phyloP scores from a whole-genome alignment of 805 yeast species.

The Saccharomycopsis lassenensis region DNA sequence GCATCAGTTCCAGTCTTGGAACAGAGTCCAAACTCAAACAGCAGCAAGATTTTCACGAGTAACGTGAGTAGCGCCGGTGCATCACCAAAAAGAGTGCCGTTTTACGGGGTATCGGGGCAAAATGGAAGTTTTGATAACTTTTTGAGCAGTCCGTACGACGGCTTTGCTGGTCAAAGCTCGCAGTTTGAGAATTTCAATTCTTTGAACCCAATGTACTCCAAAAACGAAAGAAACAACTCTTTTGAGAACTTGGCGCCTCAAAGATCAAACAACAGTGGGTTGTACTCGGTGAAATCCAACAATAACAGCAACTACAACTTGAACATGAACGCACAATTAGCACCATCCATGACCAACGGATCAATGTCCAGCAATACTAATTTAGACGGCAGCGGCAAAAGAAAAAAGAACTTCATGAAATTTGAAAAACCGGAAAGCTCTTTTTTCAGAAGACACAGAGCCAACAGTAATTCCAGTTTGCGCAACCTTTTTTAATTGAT shows the following conservation, averaged over 20 bases:
- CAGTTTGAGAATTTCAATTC: too few species aligned
- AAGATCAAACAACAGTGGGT: background rate
- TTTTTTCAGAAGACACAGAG: slow-evolving; percentile 1
- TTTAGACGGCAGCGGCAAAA: background rate
- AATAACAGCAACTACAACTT: slow-evolving; percentile 1
- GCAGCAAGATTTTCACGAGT: background rate
- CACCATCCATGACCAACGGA: too few species aligned
- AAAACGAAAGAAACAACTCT: too few species aligned
- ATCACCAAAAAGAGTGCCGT: too few species aligned
- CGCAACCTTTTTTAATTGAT: slow-evolving; percentile 1
- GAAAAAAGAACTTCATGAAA: slow-evolving; percentile 1
- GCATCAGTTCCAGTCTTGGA: background rate
- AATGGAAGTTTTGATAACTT: too few species aligned
- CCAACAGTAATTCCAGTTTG: slow-evolving; percentile 3
- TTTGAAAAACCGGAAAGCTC: slow-evolving; percentile 6
- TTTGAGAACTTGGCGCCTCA: background rate
- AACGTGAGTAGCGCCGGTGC: too few species aligned
- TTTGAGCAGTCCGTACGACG: too few species aligned
- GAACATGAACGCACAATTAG: background rate
- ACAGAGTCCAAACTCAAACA: background rate
- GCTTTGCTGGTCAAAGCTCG: too few species aligned
- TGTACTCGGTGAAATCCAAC: background rate
- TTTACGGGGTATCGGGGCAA: too few species aligned
- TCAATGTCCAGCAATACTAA: slow-evolving; percentile 4
- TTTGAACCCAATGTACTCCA: too few species aligned